Percentiles rank a stretch among this genome's conserved stretches.
These are phyloP conservation scores for Phytophthora multivora DNA, from an alignment of 352 stramenopile genomes.

Conservation along the genomic window DNA sequence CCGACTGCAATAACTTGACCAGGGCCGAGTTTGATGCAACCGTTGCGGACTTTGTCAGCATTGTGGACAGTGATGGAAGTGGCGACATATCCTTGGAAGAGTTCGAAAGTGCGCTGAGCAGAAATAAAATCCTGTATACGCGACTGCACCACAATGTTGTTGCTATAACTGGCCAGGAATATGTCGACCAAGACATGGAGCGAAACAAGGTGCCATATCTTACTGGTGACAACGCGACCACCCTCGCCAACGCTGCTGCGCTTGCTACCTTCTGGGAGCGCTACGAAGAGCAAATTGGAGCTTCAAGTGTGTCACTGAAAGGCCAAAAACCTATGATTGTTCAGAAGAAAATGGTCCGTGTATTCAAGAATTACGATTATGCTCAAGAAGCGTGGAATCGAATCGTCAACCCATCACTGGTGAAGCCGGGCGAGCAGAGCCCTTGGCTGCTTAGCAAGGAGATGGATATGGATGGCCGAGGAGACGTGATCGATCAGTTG, in stretches of 20 bases:
- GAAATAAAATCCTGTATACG: slow-evolving; percentile 74
- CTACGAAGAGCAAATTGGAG: slow-evolving; percentile 74
- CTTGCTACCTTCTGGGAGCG: slow-evolving; percentile 74
- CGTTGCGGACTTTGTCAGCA: slow-evolving; percentile 72
- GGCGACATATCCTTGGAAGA: slow-evolving; percentile 87
- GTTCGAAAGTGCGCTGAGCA: slow-evolving; percentile 73
- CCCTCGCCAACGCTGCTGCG: slow-evolving; percentile 60
- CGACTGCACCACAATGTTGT: slow-evolving; percentile 66
- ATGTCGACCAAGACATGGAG: slow-evolving; percentile 64
- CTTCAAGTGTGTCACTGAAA: slow-evolving; percentile 60
- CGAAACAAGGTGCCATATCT: slow-evolving; percentile 75
- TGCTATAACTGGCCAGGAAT: slow-evolving; percentile 78
- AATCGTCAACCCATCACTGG: slow-evolving; percentile 76
- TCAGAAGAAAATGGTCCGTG: slow-evolving; percentile 88
- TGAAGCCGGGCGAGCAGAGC: slow-evolving; percentile 71
- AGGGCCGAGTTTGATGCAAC: slow-evolving; percentile 78
- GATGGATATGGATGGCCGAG: slow-evolving; percentile 77
- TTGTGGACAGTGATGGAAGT: slow-evolving; percentile 82
- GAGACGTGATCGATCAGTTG: slow-evolving; percentile 79
- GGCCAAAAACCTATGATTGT: slow-evolving; percentile 56
- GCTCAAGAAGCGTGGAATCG: slow-evolving; percentile 86
- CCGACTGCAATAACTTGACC: slow-evolving; percentile 76
- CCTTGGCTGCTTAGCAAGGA: slow-evolving; percentile 81
- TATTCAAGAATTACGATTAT: slow-evolving; percentile 89
- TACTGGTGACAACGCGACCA: slow-evolving; percentile 35